Evolutionary conservation across 768 basidiomycete species (phyloP).

Genomic region (Kwoniella bestiolae): DNA sequence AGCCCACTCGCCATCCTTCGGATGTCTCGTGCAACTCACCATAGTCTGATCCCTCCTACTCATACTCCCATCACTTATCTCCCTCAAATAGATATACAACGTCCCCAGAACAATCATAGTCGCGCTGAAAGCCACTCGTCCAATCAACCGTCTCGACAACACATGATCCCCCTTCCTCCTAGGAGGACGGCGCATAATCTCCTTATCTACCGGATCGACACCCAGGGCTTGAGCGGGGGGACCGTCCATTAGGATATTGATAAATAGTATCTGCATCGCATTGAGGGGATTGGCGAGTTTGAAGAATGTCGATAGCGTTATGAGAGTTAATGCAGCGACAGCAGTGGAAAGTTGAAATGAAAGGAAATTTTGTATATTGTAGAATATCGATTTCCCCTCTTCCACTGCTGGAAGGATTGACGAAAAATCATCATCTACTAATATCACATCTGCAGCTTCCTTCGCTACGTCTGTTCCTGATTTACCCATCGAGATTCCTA

Average conservation of each 20-base stretch:
- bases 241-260: slow-evolving; percentile 99
- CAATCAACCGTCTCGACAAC: slow-evolving; percentile 72
- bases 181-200: slow-evolving; percentile 91
- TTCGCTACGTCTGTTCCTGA: slow-evolving; percentile 99
- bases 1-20: not conserved
- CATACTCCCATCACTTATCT: slow-evolving; percentile 80
- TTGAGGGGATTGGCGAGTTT: slow-evolving; percentile 90
- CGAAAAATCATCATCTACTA: slow-evolving; percentile 96
- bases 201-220: slow-evolving; percentile 92
- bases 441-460: slow-evolving; percentile 94
- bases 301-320: slow-evolving; percentile 90
- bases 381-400: slow-evolving; percentile 97
- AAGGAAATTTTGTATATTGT: slow-evolving; percentile 98
- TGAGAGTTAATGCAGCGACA: slow-evolving; percentile 91
- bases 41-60: slow-evolving; percentile 91
- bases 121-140: slow-evolving; percentile 88
- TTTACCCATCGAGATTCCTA: slow-evolving; percentile 96
- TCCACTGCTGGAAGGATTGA: slow-evolving; percentile 93
- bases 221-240: slow-evolving; percentile 94
- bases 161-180: slow-evolving; percentile 88
- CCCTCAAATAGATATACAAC: slow-evolving; percentile 81
- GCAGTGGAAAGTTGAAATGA: slow-evolving; percentile 97
- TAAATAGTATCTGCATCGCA: slow-evolving; percentile 98
- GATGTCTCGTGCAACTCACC: slow-evolving; percentile 65
- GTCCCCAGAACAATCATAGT: slow-evolving; percentile 88